Evolutionary conservation across 2,329 filamentous ascomycete genomes (phyloP).

Genomic region (Plenodomus tracheiphilus): DNA sequence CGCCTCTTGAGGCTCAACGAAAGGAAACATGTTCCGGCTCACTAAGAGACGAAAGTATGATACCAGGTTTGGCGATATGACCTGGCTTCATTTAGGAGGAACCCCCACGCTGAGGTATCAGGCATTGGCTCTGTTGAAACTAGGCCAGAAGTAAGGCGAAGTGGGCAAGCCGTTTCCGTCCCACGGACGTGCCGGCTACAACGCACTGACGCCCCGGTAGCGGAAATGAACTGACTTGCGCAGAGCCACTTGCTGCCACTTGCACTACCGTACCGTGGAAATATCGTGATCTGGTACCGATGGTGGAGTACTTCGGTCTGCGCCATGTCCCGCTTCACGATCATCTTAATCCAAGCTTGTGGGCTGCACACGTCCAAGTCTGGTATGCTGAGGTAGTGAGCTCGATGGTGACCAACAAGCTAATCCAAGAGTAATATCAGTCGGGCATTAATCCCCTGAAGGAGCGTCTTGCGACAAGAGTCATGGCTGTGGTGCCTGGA

Average conservation of each 20-base stretch:
- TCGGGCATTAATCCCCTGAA: too few species aligned
- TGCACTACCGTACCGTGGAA: background rate
- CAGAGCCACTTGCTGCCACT: background rate
- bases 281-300: background rate
- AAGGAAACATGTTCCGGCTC: too few species aligned
- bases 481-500: background rate
- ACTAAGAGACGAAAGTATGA: too few species aligned
- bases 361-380: background rate
- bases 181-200: background rate
- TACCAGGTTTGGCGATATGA: background rate
- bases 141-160: too few species aligned
- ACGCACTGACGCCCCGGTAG: background rate
- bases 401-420: too few species aligned
- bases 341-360: background rate
- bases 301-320: conserved; percentile 1
- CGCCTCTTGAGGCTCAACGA: too few species aligned
- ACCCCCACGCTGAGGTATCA: background rate
- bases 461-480: background rate
- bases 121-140: background rate
- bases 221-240: background rate
- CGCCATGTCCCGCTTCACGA: conserved; percentile 1
- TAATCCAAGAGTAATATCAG: too few species aligned
- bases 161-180: background rate
- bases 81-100: background rate
- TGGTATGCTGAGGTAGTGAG: too few species aligned